phyloP scores from a whole-genome alignment of 2,329 filamentous ascomycete species.

The Pseudogymnoascus sp. region DNA sequence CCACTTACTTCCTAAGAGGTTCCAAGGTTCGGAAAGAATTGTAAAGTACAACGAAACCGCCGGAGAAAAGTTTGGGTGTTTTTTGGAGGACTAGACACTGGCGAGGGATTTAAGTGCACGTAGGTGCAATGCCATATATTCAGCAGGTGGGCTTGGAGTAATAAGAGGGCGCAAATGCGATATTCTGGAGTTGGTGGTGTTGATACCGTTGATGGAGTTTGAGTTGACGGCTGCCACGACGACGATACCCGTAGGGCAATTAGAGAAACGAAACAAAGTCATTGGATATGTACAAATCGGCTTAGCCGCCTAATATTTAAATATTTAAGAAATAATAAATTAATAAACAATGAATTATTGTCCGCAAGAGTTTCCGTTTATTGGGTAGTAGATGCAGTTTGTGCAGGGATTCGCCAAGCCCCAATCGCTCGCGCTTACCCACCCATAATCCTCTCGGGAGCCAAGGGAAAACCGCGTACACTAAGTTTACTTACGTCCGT shows the following conservation, averaged over 20 bases:
- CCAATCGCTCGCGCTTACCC: not conserved
- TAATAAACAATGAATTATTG: not conserved
- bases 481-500: not conserved
- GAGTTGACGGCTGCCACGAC: not conserved
- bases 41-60: not conserved
- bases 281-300: not conserved
- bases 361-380: not conserved
- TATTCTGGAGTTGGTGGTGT: not conserved
- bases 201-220: not conserved
- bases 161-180: not conserved
- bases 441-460: not conserved
- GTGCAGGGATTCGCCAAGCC: not conserved
- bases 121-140: not conserved
- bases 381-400: not conserved
- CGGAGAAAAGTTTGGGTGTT: not conserved
- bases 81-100: constrained; percentile 19
- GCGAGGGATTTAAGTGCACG: constrained; percentile 22
- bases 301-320: not conserved
- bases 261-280: not conserved
- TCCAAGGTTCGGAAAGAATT: not conserved
- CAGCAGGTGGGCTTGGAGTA: too few species aligned
- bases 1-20: not conserved
- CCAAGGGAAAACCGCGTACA: not conserved
- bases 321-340: not conserved
- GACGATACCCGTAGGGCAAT: not conserved